Conservation (phyloP, 148 eudicot species). For the Cornus controversa region DNA sequence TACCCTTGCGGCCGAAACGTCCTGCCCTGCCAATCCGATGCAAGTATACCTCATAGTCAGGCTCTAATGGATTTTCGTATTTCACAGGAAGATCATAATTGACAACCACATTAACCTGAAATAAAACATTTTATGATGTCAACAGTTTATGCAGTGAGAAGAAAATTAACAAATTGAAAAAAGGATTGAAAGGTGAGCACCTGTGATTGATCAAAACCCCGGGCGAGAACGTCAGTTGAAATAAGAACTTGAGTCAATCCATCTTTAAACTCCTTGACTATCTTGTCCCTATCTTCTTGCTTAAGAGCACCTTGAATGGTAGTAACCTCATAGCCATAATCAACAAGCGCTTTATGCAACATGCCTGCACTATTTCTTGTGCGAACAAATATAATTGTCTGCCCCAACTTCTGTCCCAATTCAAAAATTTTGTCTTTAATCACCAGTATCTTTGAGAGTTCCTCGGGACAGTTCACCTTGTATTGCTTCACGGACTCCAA, state of each 20-base stretch:
- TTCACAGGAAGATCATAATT: slow-evolving; percentile 83
- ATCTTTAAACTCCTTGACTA: slow-evolving; percentile 83
- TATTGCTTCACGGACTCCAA: slow-evolving; percentile 82
- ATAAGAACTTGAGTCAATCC: slow-evolving; percentile 89
- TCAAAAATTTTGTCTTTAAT: slow-evolving; percentile 76
- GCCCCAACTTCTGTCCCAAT: slow-evolving; percentile 79
- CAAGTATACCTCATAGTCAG: slow-evolving; percentile 87
- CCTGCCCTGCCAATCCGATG: slow-evolving; percentile 98
- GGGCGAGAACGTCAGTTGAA: slow-evolving; percentile 90
- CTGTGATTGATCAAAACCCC: slow-evolving; percentile 92
- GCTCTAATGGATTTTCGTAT: slow-evolving; percentile 44
- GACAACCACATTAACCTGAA: slow-evolving; percentile 86
- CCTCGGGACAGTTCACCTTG: slow-evolving; percentile 81
- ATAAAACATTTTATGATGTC: slow-evolving; percentile 7
- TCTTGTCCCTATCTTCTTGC: slow-evolving; percentile 82
- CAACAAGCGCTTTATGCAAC: slow-evolving; percentile 68
- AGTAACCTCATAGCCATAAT: slow-evolving; percentile 82
- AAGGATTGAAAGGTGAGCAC: slow-evolving; percentile 25
- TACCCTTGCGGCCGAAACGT: slow-evolving; percentile 96
- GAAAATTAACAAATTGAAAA: background rate
- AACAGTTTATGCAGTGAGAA: slow-evolving; percentile 3
- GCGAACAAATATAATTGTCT: slow-evolving; percentile 82
- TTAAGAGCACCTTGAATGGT: slow-evolving; percentile 86
- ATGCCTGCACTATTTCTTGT: slow-evolving; percentile 62
- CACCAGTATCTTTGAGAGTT: slow-evolving; percentile 62